phyloP scores from a whole-genome alignment of 176 grass and related monocot genomes.

The bread wheat (Triticum aestivum) region DNA sequence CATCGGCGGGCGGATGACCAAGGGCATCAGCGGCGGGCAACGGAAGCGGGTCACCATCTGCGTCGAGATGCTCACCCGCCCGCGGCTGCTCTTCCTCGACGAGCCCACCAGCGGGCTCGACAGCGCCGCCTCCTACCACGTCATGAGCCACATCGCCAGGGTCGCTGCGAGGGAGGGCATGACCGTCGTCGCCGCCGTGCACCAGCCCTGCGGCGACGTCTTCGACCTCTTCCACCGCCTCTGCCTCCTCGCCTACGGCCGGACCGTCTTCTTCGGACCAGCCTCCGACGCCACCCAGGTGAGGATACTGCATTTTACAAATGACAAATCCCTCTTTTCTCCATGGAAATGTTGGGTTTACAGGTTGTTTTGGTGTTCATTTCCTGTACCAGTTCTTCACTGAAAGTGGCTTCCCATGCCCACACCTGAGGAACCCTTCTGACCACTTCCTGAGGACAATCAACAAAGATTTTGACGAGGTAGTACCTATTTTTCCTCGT shows the following conservation, averaged over 20 bases:
- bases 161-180: slow-evolving; percentile 23
- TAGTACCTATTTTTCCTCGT: background rate
- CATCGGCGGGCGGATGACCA: slow-evolving; percentile 49
- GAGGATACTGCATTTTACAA: background rate
- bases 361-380: background rate
- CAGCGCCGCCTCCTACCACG: slow-evolving; percentile 67
- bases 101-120: slow-evolving; percentile 99
- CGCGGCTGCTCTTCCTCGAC: slow-evolving; percentile 86
- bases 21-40: slow-evolving; percentile 63
- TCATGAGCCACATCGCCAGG: slow-evolving; percentile 42
- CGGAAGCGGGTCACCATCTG: slow-evolving; percentile 61
- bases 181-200: slow-evolving; percentile 54
- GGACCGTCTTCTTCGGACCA: slow-evolving; percentile 50
- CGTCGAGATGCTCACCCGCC: slow-evolving; percentile 57
- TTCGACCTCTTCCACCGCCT: slow-evolving; percentile 52
- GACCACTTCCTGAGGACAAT: slow-evolving; percentile 48
- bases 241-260: slow-evolving; percentile 45
- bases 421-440: slow-evolving; percentile 35
- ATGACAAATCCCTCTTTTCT: background rate
- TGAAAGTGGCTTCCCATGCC: slow-evolving; percentile 40
- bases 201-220: slow-evolving; percentile 61
- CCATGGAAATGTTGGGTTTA: background rate
- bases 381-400: slow-evolving; percentile 32
- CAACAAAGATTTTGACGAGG: slow-evolving; percentile 58
- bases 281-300: slow-evolving; percentile 38